These are phyloP conservation scores for Flaveria robusta DNA, from an alignment of 129 eudicot species.

Conservation along the genomic window DNA sequence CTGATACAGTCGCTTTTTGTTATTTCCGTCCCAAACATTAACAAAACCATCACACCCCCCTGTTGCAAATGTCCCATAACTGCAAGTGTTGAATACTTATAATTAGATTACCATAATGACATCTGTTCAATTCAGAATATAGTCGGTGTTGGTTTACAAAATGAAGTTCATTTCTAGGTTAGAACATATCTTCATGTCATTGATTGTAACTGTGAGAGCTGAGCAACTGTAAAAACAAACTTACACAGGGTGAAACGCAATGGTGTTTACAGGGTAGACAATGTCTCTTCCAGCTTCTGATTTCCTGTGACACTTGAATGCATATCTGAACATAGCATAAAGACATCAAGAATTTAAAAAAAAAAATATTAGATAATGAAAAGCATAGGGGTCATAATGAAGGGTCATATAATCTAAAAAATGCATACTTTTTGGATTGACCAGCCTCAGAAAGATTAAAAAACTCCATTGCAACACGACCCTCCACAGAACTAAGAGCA, in stretches of 20 bases:
- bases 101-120: background rate
- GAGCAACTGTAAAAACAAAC: constrained; percentile 22
- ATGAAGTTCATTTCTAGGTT: background rate
- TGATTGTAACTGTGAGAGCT: background rate
- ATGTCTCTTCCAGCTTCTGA: constrained; percentile 94
- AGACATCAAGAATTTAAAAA: background rate
- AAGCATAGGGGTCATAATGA: background rate
- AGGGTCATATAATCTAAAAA: background rate
- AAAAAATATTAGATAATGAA: background rate
- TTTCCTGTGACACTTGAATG: constrained; percentile 96
- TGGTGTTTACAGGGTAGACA: constrained; percentile 92
- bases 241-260: constrained; percentile 97
- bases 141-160: background rate
- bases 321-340: constrained; percentile 60
- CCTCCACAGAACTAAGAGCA: constrained; percentile 96
- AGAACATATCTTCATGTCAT: background rate
- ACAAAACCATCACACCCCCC: constrained; percentile 97
- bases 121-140: background rate
- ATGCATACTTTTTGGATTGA: constrained; percentile 78
- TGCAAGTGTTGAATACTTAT: constrained; percentile 37
- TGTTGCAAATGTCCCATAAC: constrained; percentile 95
- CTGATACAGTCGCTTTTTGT: constrained; percentile 95
- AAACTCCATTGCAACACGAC: constrained; percentile 96
- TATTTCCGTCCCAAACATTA: constrained; percentile 94
- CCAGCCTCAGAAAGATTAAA: constrained; percentile 88